These are phyloP conservation scores for Talaromyces sp. DNA, from an alignment of 2,329 filamentous ascomycete species.

Conservation along the genomic window DNA sequence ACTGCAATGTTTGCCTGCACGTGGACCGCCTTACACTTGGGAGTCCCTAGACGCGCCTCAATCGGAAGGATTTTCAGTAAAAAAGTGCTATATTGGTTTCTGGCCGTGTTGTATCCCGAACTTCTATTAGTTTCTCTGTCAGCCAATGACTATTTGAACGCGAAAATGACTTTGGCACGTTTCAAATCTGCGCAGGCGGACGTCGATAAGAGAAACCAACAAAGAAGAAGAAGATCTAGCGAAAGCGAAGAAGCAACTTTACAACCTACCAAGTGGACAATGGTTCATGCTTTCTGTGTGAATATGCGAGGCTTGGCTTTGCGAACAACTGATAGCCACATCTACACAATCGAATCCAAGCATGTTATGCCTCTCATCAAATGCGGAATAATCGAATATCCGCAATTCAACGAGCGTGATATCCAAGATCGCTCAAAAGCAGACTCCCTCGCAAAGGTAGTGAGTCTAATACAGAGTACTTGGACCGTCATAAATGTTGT, in stretches of 20 bases:
- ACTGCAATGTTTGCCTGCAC: slow-evolving; percentile 15
- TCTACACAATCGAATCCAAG: not conserved
- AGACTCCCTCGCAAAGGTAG: slow-evolving; percentile 11
- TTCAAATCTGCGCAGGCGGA: not conserved
- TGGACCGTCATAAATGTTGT: slow-evolving; percentile 10
- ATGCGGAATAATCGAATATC: slow-evolving; percentile 8
- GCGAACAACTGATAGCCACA: not conserved
- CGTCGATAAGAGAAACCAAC: not conserved
- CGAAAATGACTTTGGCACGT: not conserved
- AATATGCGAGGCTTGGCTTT: not conserved
- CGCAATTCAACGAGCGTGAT: slow-evolving; percentile 6
- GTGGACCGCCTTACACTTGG: slow-evolving; percentile 13
- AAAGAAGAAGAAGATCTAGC: not conserved
- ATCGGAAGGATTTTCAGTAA: not conserved
- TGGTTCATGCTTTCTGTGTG: not conserved
- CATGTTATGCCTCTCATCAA: slow-evolving; percentile 1
- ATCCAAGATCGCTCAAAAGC: slow-evolving; percentile 14
- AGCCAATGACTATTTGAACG: not conserved
- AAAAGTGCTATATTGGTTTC: not conserved
- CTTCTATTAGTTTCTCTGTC: not conserved
- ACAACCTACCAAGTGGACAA: not conserved
- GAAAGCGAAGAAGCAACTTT: not conserved
- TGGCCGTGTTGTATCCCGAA: not conserved
- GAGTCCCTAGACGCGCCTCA: not conserved
- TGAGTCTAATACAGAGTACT: slow-evolving; percentile 11